Conservation (phyloP, 164 flowering plant genomes). For the Vitis rupestris region DNA sequence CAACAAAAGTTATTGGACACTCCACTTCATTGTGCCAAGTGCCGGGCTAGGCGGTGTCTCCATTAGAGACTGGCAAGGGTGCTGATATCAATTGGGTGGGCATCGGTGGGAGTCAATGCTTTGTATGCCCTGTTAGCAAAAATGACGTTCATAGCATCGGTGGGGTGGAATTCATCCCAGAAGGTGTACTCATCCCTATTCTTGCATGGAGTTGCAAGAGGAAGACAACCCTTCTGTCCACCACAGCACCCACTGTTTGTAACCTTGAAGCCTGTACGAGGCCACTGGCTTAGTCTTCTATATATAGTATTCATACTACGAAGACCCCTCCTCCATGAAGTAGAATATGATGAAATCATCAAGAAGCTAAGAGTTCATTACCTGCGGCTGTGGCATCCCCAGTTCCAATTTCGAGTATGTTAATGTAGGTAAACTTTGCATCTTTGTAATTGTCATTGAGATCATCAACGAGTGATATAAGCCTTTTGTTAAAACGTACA, state of each 20-base stretch:
- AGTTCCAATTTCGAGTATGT: constrained; percentile 3
- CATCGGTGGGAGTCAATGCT: constrained; percentile 14
- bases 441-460: constrained; percentile 8
- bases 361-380: neutral
- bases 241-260: neutral
- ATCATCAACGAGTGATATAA: constrained; percentile 8
- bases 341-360: too few relatives aligned
- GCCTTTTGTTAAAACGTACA: constrained; percentile 7
- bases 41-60: neutral
- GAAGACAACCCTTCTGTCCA: neutral
- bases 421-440: constrained; percentile 18
- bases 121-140: constrained; percentile 17
- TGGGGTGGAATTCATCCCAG: constrained; percentile 31
- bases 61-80: constrained; percentile 17
- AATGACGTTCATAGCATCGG: constrained; percentile 24
- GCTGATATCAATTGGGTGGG: constrained; percentile 27
- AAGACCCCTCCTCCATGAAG: too few relatives aligned
- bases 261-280: constrained; percentile 7
- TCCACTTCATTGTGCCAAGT: too few relatives aligned
- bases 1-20: too few relatives aligned
- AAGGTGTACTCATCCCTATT: constrained; percentile 7
- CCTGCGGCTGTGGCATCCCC: constrained; percentile 9
- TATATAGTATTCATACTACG: too few relatives aligned
- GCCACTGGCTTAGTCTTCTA: too few relatives aligned
- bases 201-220: constrained; percentile 3